These are phyloP conservation scores for Linnemannia elongata DNA, from an alignment of 192 early-diverging fungal species.

Conservation along the genomic window DNA sequence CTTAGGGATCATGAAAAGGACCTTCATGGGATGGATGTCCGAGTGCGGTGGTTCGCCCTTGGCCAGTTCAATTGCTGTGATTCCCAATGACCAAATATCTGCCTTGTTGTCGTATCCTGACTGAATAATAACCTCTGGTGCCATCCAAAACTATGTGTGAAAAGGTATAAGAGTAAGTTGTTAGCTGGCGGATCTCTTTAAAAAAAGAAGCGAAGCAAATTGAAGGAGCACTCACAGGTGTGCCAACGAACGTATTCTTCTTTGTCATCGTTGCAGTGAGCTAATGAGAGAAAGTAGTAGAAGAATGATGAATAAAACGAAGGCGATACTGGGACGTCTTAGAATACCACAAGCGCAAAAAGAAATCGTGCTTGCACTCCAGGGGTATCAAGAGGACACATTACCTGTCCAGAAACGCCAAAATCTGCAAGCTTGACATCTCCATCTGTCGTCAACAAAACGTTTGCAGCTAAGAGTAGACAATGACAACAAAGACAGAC, in stretches of 20 bases:
- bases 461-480: conserved; percentile 77
- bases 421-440: conserved; percentile 98
- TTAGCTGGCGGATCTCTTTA: neutral
- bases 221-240: conserved; percentile 71
- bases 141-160: conserved; percentile 85
- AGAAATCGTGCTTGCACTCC: neutral
- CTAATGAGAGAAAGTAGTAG: conserved; percentile 20
- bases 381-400: neutral
- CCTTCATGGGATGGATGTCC: conserved; percentile 95
- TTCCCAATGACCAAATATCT: conserved; percentile 98
- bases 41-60: conserved; percentile 94
- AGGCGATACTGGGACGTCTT: too few relatives aligned
- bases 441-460: conserved; percentile 78
- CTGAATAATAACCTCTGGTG: conserved; percentile 95
- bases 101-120: conserved; percentile 96
- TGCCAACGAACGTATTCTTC: conserved; percentile 98
- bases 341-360: neutral
- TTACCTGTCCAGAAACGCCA: conserved; percentile 95
- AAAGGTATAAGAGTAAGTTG: neutral
- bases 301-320: neutral
- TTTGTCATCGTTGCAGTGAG: conserved; percentile 91
- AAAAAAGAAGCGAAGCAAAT: neutral
- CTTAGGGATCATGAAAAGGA: conserved; percentile 93
- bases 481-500: neutral
- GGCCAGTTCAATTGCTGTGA: conserved; percentile 97